Conservation (phyloP, 768 basidiomycete species). For the Suillus tomentosus region DNA sequence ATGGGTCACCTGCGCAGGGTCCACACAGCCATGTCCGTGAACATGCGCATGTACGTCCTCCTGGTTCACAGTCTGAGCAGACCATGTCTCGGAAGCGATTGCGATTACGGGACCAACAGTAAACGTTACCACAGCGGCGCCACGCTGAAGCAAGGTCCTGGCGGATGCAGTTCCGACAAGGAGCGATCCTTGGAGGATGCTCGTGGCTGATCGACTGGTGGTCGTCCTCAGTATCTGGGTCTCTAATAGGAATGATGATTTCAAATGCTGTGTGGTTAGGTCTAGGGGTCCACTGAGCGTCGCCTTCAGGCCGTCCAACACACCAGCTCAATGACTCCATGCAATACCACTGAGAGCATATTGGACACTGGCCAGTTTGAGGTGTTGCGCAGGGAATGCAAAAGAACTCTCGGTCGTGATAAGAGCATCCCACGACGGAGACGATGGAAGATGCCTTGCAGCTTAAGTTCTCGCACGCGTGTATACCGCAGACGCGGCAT, state of each 20-base stretch:
- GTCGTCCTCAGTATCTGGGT: not conserved
- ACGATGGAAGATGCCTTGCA: slow-evolving; percentile 6
- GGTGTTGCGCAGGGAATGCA: slow-evolving; percentile 1
- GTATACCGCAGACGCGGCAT: slow-evolving; percentile 2
- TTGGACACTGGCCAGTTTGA: slow-evolving; percentile 5
- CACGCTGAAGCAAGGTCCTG: slow-evolving; percentile 2
- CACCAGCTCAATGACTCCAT: slow-evolving; percentile 4
- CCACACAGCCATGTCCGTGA: slow-evolving; percentile 8
- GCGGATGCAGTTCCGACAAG: slow-evolving; percentile 1
- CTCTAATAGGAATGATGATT: not conserved
- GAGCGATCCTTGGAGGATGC: slow-evolving; percentile 3
- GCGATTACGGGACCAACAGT: slow-evolving; percentile 6
- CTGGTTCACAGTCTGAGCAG: slow-evolving; percentile 6
- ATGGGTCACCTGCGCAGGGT: not conserved
- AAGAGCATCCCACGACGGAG: slow-evolving; percentile 5
- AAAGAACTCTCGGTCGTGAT: not conserved
- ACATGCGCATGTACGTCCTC: not conserved
- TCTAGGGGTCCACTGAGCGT: not conserved
- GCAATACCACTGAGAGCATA: slow-evolving; percentile 7
- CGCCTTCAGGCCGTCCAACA: slow-evolving; percentile 7
- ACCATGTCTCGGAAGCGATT: slow-evolving; percentile 5
- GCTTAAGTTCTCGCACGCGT: not conserved
- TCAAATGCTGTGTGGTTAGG: not conserved
- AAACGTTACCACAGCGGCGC: not conserved
- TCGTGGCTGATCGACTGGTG: not conserved